These are phyloP conservation scores for Ajuga reptans DNA, from an alignment of 305 asterid genomes.

Conservation along the genomic window DNA sequence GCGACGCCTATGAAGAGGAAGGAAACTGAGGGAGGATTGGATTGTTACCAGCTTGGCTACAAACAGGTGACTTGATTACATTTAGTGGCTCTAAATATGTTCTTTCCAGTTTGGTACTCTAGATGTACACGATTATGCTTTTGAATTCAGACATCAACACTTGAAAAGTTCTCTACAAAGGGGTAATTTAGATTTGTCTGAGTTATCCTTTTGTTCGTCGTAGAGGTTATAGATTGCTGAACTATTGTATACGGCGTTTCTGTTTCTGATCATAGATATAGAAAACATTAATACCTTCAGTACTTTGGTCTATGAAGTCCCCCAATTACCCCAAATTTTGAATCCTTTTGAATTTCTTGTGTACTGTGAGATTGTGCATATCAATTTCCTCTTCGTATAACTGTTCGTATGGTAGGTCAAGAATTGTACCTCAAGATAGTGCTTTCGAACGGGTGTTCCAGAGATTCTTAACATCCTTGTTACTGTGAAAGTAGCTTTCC, in stretches of 20 bases:
- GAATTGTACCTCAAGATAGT: too few relatives aligned
- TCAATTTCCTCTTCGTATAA: not conserved
- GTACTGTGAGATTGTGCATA: not conserved
- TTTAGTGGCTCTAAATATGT: slow-evolving; percentile 16
- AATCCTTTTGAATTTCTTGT: not conserved
- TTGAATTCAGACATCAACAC: slow-evolving; percentile 4
- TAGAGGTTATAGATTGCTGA: slow-evolving; percentile 15
- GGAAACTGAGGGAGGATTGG: slow-evolving; percentile 49
- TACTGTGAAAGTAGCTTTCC: not conserved
- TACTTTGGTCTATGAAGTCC: not conserved
- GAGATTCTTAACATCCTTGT: not conserved
- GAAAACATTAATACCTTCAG: slow-evolving; percentile 1
- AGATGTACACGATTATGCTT: slow-evolving; percentile 6
- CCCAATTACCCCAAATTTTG: not conserved
- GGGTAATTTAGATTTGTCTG: not conserved
- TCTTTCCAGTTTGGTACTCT: slow-evolving; percentile 7
- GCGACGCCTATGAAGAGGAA: slow-evolving; percentile 40
- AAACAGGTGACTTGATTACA: slow-evolving; percentile 28
- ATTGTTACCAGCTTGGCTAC: slow-evolving; percentile 34
- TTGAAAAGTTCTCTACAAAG: not conserved
- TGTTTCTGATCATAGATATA: slow-evolving; percentile 15
- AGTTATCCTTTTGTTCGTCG: not conserved
- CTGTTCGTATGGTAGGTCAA: too few relatives aligned
- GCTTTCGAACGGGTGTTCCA: not conserved
- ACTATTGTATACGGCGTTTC: slow-evolving; percentile 12